A percentile compares a stretch with the other conserved stretches of the same genome.
These are phyloP conservation scores for Colletotrichum godetiae DNA, from an alignment of 2,329 filamentous ascomycete genomes.

Conservation along the genomic window DNA sequence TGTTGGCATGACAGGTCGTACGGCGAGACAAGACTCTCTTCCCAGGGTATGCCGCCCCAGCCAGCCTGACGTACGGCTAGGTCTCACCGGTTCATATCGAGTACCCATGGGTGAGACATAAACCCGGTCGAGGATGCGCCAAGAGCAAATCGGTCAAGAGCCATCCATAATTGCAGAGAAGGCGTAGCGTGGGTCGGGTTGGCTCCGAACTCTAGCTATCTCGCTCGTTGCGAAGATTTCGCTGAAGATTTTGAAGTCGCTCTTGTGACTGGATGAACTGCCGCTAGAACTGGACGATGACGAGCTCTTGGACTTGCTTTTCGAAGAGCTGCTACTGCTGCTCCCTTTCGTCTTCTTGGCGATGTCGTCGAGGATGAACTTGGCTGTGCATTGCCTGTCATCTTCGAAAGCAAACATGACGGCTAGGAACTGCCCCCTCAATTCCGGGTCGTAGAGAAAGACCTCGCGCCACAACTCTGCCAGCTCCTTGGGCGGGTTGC, in stretches of 20 bases:
- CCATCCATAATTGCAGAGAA: conserved; percentile 37
- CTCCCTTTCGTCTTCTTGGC: conserved; percentile 57
- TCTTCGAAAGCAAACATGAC: conserved; percentile 76
- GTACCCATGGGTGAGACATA: conserved; percentile 20
- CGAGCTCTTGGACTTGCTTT: conserved; percentile 48
- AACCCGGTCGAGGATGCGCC: conserved; percentile 4
- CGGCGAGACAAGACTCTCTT: conserved; percentile 10
- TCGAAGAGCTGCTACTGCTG: conserved; percentile 41
- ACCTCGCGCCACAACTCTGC: conserved; percentile 75
- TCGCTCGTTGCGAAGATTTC: conserved; percentile 62
- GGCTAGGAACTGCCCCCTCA: conserved; percentile 70
- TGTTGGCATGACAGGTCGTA: conserved; percentile 18
- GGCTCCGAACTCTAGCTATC: conserved; percentile 60
- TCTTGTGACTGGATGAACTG: conserved; percentile 42
- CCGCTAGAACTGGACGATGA: conserved; percentile 42
- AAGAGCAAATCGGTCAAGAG: conserved; percentile 26
- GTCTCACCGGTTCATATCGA: conserved; percentile 18
- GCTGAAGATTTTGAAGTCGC: conserved; percentile 65
- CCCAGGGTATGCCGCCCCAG: conserved; percentile 17
- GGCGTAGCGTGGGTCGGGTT: conserved; percentile 66
- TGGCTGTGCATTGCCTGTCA: conserved; percentile 62
- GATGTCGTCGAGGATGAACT: conserved; percentile 65
- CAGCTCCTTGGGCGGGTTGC: conserved; percentile 73
- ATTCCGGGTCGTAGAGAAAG: conserved; percentile 70
- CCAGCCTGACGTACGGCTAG: conserved; percentile 27